Evolutionary conservation across 371 early-diverging fungal species (phyloP).

Genomic region (Cokeromyces recurvatus): DNA sequence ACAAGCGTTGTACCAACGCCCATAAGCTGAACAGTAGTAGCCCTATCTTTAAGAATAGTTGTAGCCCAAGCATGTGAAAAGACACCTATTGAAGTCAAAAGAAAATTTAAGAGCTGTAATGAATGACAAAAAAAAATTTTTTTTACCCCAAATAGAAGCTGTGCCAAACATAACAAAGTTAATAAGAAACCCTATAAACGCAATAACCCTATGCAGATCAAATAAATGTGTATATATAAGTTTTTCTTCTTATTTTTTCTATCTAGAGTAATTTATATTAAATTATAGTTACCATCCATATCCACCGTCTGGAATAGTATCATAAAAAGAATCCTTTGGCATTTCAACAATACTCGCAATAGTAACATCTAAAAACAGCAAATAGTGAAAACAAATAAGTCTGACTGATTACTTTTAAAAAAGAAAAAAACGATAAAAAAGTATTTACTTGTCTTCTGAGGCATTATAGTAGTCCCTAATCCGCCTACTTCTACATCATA

Average conservation of each 20-base stretch:
- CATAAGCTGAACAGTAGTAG: conserved; percentile 40
- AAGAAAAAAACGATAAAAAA: no score
- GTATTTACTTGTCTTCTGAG: neutral
- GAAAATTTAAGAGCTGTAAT: neutral
- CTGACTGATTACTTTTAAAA: no score
- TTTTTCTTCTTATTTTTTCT: no score
- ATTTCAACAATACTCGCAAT: conserved; percentile 30
- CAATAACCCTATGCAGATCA: conserved; percentile 31
- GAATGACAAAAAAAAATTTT: neutral
- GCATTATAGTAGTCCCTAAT: neutral
- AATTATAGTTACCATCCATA: conserved; percentile 44
- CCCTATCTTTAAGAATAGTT: conserved; percentile 26
- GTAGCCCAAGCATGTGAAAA: conserved; percentile 34
- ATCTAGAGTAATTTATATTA: neutral
- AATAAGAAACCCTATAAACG: conserved; percentile 25
- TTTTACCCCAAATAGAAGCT: conserved; percentile 35
- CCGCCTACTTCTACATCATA: neutral
- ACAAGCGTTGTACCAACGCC: conserved; percentile 45
- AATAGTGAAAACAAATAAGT: neutral
- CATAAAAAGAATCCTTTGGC: conserved; percentile 16
- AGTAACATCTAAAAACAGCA: conserved; percentile 14
- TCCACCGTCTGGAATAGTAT: conserved; percentile 33
- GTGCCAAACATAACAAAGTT: conserved; percentile 40
- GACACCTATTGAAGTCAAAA: conserved; percentile 21
- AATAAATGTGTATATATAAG: no score